Evolutionary conservation across 768 basidiomycete genomes (phyloP).

Genomic region (Tricholoma terreum): DNA sequence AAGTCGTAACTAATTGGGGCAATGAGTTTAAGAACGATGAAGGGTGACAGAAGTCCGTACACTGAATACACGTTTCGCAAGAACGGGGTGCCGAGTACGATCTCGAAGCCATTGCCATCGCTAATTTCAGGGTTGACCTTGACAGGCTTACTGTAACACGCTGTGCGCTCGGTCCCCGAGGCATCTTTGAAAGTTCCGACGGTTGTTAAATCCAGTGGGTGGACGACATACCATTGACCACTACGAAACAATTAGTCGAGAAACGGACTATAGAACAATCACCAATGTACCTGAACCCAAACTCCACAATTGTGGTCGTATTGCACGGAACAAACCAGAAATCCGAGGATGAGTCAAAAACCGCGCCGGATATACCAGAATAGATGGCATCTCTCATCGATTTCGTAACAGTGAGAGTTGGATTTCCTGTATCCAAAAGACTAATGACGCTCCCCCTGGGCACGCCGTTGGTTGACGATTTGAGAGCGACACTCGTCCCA

Average conservation of each 20-base stretch:
- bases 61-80: slow-evolving; percentile 45
- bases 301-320: slow-evolving; percentile 29
- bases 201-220: slow-evolving; percentile 42
- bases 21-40: neutral
- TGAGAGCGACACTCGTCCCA: slow-evolving; percentile 21
- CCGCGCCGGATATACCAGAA: slow-evolving; percentile 32
- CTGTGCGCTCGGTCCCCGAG: slow-evolving; percentile 31
- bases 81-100: slow-evolving; percentile 42
- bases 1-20: slow-evolving; percentile 36
- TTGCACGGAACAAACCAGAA: slow-evolving; percentile 41
- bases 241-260: slow-evolving; percentile 13
- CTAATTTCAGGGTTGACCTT: slow-evolving; percentile 17
- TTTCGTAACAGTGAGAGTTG: slow-evolving; percentile 32
- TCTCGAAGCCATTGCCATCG: slow-evolving; percentile 28
- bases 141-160: slow-evolving; percentile 35
- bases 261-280: slow-evolving; percentile 13
- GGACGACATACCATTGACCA: slow-evolving; percentile 33
- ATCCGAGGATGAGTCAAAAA: slow-evolving; percentile 24
- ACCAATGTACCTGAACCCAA: slow-evolving; percentile 36
- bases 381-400: slow-evolving; percentile 37
- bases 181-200: slow-evolving; percentile 20
- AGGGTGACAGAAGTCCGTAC: slow-evolving; percentile 20
- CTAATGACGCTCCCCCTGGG: slow-evolving; percentile 31
- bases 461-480: slow-evolving; percentile 27
- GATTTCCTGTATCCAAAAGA: slow-evolving; percentile 44